These are phyloP conservation scores for Solanum rostratum DNA, from an alignment of 257 asterid genomes.

Conservation along the genomic window DNA sequence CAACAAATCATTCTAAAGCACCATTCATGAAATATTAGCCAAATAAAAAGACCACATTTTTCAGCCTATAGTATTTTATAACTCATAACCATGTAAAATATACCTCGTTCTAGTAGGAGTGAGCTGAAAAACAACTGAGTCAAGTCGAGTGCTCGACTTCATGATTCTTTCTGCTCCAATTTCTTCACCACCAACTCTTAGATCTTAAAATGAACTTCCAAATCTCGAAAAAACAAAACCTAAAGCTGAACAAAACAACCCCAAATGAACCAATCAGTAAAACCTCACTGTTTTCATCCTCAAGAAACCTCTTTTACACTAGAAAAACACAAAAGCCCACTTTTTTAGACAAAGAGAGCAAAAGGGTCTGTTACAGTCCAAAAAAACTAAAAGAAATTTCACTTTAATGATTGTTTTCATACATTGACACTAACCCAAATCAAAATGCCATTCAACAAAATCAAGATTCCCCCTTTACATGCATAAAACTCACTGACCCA, in stretches of 20 bases:
- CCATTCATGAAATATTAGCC: neutral
- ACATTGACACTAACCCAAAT: neutral
- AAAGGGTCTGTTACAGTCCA: neutral
- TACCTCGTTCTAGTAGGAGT: slow-evolving; percentile 95
- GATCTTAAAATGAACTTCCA: slow-evolving; percentile 34
- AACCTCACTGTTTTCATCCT: neutral
- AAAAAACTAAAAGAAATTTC: neutral
- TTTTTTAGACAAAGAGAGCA: neutral
- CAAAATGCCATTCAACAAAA: neutral
- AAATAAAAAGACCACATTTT: neutral
- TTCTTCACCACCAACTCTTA: slow-evolving; percentile 8
- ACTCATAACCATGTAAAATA: neutral
- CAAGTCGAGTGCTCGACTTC: slow-evolving; percentile 66
- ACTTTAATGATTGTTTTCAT: neutral
- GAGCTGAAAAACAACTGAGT: slow-evolving; percentile 82
- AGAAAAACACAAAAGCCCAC: neutral
- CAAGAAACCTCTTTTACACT: neutral
- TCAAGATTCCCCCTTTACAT: neutral
- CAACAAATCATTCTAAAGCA: neutral
- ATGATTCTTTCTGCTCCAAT: slow-evolving; percentile 13
- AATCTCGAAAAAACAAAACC: neutral
- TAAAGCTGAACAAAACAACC: neutral
- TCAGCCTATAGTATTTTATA: neutral
- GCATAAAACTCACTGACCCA: neutral
- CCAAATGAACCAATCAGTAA: neutral